Evolutionary conservation across 2,329 filamentous ascomycete genomes (phyloP), one percentile per base, ranked within the genome.

Genomic region (Cyphellophora attinorum): DNA sequence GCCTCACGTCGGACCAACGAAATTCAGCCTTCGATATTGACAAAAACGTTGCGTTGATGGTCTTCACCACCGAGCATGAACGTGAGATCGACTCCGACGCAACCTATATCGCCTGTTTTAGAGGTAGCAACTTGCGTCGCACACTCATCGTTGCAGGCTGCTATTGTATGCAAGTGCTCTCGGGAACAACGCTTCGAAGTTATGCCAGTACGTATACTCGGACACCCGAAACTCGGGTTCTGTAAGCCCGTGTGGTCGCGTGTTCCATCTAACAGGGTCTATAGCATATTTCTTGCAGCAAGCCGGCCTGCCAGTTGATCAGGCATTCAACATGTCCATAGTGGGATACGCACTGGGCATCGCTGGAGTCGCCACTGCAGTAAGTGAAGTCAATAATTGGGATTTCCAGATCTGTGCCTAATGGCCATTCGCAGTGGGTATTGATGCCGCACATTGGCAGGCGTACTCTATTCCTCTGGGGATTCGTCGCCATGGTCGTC

Each of bases 401-500:
- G n/a, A 5, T 16, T 30, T 14, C 11, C 5, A 5, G 10, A 14
- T 13, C 11, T 6, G 14, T 15, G 14, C 28, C 11, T 19, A 18
- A n/a, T 27, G 19, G 27, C 19, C 12, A 11, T 23, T 19, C 16
- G 19, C 27, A 38, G 2, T 55, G 53, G 47, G 47, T 53, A 33
- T 34, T 51, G 6, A 56, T 54, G 42, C 32, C 39, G 13, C 40
- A 44, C 37, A 42, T 59, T 37, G 56, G 55, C 30, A 48, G 51
- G 21, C 42, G 58, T 6, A 51, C 50, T 2, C 38, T 60, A 6
- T 57, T 54, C 34, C 40, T 58, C 6, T 35, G 51, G 65, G 29
- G 53, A 3, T 71, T 93, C 14, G 85, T 71, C 56, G 46, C 60
- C 37, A 85, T 57, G 18, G 35, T 33, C 13, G 31, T 48, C 11